These are phyloP conservation scores for Arthrocladium fulminans DNA, from an alignment of 2,329 filamentous ascomycete species.

Conservation along the genomic window DNA sequence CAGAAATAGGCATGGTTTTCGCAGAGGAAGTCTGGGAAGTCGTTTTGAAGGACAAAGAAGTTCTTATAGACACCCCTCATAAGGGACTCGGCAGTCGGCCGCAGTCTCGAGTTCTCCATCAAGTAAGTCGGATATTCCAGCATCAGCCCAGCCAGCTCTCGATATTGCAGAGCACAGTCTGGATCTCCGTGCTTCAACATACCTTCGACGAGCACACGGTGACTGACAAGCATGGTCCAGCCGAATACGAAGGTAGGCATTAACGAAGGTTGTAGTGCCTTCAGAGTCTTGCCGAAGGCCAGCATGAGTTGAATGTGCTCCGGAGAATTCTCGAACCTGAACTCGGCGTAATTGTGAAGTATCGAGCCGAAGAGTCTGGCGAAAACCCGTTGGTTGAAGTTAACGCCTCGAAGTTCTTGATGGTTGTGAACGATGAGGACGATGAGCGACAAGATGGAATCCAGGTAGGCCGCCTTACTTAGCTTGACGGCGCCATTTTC, in stretches of 20 bases:
- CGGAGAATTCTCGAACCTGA: slow-evolving; percentile 50
- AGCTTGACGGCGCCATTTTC: slow-evolving; percentile 49
- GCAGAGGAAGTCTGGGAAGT: slow-evolving; percentile 86
- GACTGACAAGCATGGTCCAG: slow-evolving; percentile 75
- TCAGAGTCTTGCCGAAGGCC: slow-evolving; percentile 61
- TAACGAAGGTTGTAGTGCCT: slow-evolving; percentile 64
- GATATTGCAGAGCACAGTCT: slow-evolving; percentile 67
- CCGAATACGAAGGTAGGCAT: slow-evolving; percentile 76
- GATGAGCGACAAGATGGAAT: slow-evolving; percentile 67
- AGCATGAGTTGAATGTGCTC: slow-evolving; percentile 62
- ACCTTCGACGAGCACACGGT: slow-evolving; percentile 73
- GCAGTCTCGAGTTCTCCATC: slow-evolving; percentile 62
- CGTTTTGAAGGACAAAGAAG: slow-evolving; percentile 77
- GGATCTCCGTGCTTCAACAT: slow-evolving; percentile 61
- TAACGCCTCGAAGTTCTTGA: slow-evolving; percentile 68
- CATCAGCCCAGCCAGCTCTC: slow-evolving; percentile 62
- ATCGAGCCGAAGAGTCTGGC: slow-evolving; percentile 81
- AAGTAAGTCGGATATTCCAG: slow-evolving; percentile 69
- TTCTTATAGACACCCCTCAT: slow-evolving; percentile 79
- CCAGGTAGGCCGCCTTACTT: slow-evolving; percentile 62
- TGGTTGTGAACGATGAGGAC: slow-evolving; percentile 78
- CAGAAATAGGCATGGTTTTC: slow-evolving; percentile 78
- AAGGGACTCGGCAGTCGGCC: slow-evolving; percentile 65
- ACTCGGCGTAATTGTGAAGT: slow-evolving; percentile 61
- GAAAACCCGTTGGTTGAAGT: slow-evolving; percentile 81